Base-by-base conservation (phyloP, 139 green algal genomes). In the Ettlia oleoabundans region DNA sequence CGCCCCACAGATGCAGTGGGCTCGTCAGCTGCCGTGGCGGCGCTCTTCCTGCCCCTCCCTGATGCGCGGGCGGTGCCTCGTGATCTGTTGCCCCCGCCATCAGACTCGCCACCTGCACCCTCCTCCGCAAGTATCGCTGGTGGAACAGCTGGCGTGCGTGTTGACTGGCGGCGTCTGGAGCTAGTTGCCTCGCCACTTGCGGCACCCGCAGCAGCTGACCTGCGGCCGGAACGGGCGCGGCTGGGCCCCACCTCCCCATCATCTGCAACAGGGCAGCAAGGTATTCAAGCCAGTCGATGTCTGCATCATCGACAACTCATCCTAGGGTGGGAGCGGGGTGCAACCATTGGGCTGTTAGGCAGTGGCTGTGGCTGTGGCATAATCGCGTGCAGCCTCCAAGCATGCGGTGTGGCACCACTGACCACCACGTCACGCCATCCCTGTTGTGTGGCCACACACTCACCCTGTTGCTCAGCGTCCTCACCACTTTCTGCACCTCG, bases 91-190 rank as follows among this genome's bases (percentile, higher is more conserved):
- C 18, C 5, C 18, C 55, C 55, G 26, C 70, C 70, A 43, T 53
- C 73, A 38, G 35, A 55, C 24, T 68, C 35, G 21, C 18, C 55
- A 22, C 18, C 55, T 19, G 13, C 73, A 21, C 35, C 73, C 37
- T 51, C 73, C 52, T 80, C 73, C 52, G 52, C 73, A 51, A 52
- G 52, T 15, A 13, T 53, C 19, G 63, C 63, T 37, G 47, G 73
- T 1, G 73, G 35, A 3, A 68, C 73, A 30, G 73, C 52, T 8
- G 52, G 52, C 24, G 52, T 80, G 73, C 73, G 73, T 6, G 51
- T 80, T 26, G 73, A 67, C 73, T 51, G 52, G 24, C 73, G 53
- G 53, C 73, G 73, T 18, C 53, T 58, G 47, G 58, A 7, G 24
- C 18, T 21, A 21, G 22, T 38, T 24, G 38, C 26, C 2, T n/a